Conservation (phyloP, 495 filamentous ascomycete species). For the Letharia lupina region DNA sequence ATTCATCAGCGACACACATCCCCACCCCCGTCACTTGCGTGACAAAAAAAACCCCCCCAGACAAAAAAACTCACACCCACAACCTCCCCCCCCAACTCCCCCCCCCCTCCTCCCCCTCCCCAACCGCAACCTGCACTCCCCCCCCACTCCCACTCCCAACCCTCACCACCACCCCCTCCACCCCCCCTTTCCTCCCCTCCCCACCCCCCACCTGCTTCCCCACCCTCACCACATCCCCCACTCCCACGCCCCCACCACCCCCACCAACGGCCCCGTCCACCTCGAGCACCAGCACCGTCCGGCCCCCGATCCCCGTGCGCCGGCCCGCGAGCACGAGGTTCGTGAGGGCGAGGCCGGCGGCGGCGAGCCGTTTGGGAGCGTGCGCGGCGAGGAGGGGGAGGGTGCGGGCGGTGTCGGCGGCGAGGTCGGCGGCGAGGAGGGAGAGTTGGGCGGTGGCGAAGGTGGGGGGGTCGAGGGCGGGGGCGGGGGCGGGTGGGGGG, state of each 20-base stretch:
- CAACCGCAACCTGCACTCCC: constrained; percentile 59
- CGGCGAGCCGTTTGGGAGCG: constrained; percentile 65
- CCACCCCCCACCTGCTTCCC: constrained; percentile 56
- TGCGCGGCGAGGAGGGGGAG: constrained; percentile 59
- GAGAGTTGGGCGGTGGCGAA: constrained; percentile 74
- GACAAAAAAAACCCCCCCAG: constrained; percentile 23
- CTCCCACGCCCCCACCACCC: constrained; percentile 38
- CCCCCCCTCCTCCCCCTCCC: constrained; percentile 65
- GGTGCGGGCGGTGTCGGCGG: constrained; percentile 68
- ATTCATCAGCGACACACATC: constrained; percentile 5
- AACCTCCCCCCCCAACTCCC: constrained; percentile 55
- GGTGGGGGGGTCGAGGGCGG: constrained; percentile 50
- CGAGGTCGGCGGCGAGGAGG: constrained; percentile 70
- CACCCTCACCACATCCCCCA: constrained; percentile 80
- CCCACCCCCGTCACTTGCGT: background rate
- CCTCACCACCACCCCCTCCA: constrained; percentile 73
- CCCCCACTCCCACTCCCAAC: too few relatives aligned
- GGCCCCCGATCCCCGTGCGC: constrained; percentile 86
- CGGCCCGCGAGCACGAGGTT: constrained; percentile 69
- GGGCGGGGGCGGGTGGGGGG: constrained; percentile 37
- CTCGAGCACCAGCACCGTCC: constrained; percentile 72
- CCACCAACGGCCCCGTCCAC: constrained; percentile 58
- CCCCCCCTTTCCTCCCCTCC: constrained; percentile 66
- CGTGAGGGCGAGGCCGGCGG: constrained; percentile 78
- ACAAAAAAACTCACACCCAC: constrained; percentile 46